These are phyloP conservation scores for Stephania japonica DNA, from an alignment of 164 flowering plant species.

Conservation along the genomic window DNA sequence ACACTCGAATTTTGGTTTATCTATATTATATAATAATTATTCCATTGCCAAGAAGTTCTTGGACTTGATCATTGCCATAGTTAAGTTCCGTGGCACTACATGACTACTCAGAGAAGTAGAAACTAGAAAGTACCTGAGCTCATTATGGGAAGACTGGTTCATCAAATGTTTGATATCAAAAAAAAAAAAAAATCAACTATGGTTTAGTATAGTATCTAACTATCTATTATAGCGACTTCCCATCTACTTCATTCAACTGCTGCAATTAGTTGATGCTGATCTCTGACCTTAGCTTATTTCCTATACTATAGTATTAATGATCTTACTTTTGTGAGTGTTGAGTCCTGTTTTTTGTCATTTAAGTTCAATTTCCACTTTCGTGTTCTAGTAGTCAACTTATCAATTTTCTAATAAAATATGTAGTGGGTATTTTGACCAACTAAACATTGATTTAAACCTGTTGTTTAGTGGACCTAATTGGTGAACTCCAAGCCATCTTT, in stretches of 20 bases:
- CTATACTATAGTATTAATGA: not conserved
- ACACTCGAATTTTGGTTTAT: not conserved
- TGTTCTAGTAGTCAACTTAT: not conserved
- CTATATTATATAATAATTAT: not conserved
- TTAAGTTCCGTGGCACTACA: not conserved
- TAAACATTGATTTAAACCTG: not conserved
- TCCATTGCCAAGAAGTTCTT: not conserved
- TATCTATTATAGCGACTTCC: not conserved
- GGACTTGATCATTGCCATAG: not conserved
- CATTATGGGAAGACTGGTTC: not conserved
- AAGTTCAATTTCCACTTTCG: not conserved
- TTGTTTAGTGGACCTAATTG: not conserved
- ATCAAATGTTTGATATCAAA: not conserved
- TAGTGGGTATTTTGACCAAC: slow-evolving; percentile 4
- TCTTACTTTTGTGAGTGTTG: not conserved
- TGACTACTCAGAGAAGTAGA: not conserved
- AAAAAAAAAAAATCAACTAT: too few relatives aligned
- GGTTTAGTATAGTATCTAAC: not conserved
- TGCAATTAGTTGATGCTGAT: not conserved
- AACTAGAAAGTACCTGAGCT: not conserved
- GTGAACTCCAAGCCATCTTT: not conserved
- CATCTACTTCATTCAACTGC: not conserved
- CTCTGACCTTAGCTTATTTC: not conserved
- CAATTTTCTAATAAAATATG: not conserved
- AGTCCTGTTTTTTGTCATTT: not conserved